phyloP scores from a whole-genome alignment of 2,329 filamentous ascomycete genomes.

The Magnaporthiopsis rhizophila region DNA sequence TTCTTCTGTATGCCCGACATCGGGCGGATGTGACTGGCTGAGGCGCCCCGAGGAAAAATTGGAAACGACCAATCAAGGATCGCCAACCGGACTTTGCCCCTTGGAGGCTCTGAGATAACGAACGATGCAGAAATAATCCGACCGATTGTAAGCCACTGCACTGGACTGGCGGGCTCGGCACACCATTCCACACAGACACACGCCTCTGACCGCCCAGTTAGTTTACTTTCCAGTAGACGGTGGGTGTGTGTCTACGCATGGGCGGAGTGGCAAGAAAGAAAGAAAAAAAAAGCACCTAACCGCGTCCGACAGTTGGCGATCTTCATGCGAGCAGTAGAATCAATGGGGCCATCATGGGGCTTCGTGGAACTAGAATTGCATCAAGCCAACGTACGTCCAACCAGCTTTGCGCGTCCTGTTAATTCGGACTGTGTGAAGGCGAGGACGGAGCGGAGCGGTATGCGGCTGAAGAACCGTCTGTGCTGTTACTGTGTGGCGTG shows the following conservation, averaged over 20 bases:
- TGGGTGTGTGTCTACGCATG: neutral
- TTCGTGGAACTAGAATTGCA: too few relatives aligned
- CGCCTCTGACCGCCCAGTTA: neutral
- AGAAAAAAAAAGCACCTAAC: neutral
- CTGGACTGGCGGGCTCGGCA: neutral
- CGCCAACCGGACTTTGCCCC: neutral
- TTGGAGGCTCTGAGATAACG: neutral
- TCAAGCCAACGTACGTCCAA: too few relatives aligned
- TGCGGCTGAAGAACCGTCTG: too few relatives aligned
- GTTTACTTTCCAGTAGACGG: too few relatives aligned
- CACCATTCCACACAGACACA: neutral
- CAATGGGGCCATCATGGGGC: neutral
- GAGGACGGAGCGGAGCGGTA: too few relatives aligned
- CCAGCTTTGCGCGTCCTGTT: too few relatives aligned
- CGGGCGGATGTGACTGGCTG: neutral
- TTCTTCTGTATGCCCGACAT: neutral
- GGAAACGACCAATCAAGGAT: neutral
- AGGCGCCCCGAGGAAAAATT: neutral
- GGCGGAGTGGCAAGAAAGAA: neutral
- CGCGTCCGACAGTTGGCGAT: neutral
- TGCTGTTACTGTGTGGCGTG: too few relatives aligned
- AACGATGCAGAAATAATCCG: neutral
- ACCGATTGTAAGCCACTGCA: neutral
- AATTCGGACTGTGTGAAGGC: too few relatives aligned
- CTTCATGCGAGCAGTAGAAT: neutral